Base-by-base conservation (phyloP, 2,329 filamentous ascomycete species). In the Dryadomyces quercivorus region DNA sequence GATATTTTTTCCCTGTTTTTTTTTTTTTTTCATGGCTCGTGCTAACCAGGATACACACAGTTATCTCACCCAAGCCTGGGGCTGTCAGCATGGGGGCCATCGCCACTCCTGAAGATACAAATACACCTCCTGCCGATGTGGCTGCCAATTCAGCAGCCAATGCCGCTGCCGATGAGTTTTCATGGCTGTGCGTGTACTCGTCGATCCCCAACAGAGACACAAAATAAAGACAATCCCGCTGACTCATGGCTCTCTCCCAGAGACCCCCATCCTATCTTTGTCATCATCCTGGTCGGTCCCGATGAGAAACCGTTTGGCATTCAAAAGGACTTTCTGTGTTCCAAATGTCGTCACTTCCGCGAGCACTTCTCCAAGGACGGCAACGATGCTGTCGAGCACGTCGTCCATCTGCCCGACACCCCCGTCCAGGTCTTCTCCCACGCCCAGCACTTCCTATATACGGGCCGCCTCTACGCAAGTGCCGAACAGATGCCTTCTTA, bases 241-340 rank as follows among this genome's bases (percentile, higher is more conserved):
- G 31, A 51, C 26, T 7, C 15, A 46, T 16, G 4, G 3, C 16
- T 26, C 15, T 48, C 16, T 18, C 3, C 20, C 56, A 79, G 78
- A 1, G 67, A 79, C 49, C 75, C 78, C 1, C 78, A 82, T 59
- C 72, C 77, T 0, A 70, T 72, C 9, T 80, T 81, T 58, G 75
- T 78, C 46, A 75, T 81, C 18, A 64, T 80, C 48, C 64, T 81
- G 1, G 73, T 80, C 31, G 78, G 79, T 0, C 66, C 70, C 2
- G 70, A 77, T 0, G 73, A 78, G 61, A 64, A 64, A 15, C 77
- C 78, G 0, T 82, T 81, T 59, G 77, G 75, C 12, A 72, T 82
- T 13, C 79, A 81, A 57, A 79, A 77, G 57, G 75, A 82, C 62
- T 79, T 81, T 54, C 67, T 82, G 22, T 78, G 75, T 57, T 68